Base-by-base conservation (phyloP, 2,329 filamentous ascomycete genomes). In the Diaporthe vexans region DNA sequence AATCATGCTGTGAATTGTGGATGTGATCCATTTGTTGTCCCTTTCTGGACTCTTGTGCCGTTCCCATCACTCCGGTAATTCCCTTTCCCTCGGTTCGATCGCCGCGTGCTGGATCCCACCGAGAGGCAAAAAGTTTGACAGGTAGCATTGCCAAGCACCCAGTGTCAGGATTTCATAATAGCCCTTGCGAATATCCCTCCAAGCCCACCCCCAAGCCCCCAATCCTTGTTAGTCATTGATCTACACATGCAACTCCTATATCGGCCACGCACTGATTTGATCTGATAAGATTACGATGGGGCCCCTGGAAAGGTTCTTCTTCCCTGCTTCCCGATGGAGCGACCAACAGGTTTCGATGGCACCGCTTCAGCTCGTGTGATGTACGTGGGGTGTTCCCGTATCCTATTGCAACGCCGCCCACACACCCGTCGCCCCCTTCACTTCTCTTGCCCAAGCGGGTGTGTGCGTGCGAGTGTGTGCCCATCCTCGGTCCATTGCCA, bases 201-300 rank as follows among this genome's bases (percentile, higher is more conserved):
- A 37, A 56, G 54, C 48, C 21, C 48, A 35, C 58, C 58, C 58
- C 68, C 40, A 46, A 71, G 68, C 6, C 68, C 68, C 54, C 68
- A 59, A 71, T 56, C 68, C 68, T 40, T 71, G 54, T 71, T 71
- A 51, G 40, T 71, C 56, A 59, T 15, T 71, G 68, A 59, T 59
- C 68, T 71, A 43, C 68, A 40, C 29, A 59, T 37, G 56, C 9
- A 21, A 71, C 68, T 71, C 68, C 68, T 59, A 70, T 58, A 70
- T 70, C 67, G 68, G 52, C 67, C 52, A 46, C 24, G 37, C 15
- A 58, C 67, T 70, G 67, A 70, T 70, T 59, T 59, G 33, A 71
- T 71, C 68, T 71, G 68, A 71, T 71, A 71, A 71, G 68, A 71
- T 71, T 71, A 71, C 54, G 56, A 43, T 37, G 40, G 54, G 68